phyloP scores from a whole-genome alignment of 768 basidiomycete species.

The Trichaptum fuscoviolaceum region DNA sequence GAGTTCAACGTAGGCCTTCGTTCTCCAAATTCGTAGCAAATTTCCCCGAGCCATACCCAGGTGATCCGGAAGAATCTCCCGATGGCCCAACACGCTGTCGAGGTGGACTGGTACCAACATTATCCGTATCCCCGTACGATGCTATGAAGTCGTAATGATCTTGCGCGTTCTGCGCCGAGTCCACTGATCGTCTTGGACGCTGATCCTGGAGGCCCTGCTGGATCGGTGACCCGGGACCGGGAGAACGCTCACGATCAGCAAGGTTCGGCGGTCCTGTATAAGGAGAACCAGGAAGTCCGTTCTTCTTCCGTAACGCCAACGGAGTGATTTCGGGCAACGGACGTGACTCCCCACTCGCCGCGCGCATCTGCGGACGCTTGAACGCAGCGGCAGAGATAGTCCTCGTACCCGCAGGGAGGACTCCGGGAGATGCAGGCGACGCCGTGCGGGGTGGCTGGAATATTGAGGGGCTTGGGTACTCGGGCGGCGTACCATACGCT shows the following conservation, averaged over 20 bases:
- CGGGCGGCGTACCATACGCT: constrained; percentile 42
- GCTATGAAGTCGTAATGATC: constrained; percentile 11
- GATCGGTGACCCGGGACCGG: constrained; percentile 8
- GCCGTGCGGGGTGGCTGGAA: constrained; percentile 21
- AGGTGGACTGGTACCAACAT: constrained; percentile 17
- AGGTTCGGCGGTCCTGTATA: constrained; percentile 19
- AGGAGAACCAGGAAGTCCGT: constrained; percentile 41
- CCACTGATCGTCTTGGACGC: constrained; percentile 7
- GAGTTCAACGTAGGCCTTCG: constrained; percentile 3
- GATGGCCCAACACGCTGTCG: constrained; percentile 10
- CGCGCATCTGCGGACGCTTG: constrained; percentile 42
- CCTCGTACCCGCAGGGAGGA: constrained; percentile 25
- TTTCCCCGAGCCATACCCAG: constrained; percentile 38
- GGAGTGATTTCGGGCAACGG: constrained; percentile 37
- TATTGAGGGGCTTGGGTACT: constrained; percentile 36
- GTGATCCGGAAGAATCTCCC: constrained; percentile 9
- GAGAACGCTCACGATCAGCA: neutral
- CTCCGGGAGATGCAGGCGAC: constrained; percentile 25
- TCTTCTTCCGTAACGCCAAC: constrained; percentile 40
- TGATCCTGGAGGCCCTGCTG: constrained; percentile 14
- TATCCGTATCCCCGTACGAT: constrained; percentile 12
- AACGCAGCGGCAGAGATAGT: constrained; percentile 79
- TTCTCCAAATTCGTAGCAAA: constrained; percentile 45
- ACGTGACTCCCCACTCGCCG: constrained; percentile 17
- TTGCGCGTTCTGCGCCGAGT: neutral